Conservation (phyloP, 495 filamentous ascomycete genomes). For the Hapsidospora chrysogenum region DNA sequence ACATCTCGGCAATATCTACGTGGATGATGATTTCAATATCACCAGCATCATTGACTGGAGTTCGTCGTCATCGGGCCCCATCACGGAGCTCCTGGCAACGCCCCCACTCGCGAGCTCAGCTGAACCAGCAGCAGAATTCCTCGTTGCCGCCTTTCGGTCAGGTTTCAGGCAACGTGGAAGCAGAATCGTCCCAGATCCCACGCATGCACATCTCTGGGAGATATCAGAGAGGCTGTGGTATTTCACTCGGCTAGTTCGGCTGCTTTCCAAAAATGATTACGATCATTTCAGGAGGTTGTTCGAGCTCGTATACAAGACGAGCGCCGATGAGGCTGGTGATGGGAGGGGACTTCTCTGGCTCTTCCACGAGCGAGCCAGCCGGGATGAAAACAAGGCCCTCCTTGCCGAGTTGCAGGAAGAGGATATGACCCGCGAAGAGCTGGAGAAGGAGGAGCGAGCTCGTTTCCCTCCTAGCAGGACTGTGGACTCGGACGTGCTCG, state of each 20-base stretch:
- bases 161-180: neutral
- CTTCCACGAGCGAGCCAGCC: neutral
- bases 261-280: slow-evolving; percentile 1
- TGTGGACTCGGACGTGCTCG: neutral
- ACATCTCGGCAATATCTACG: slow-evolving; percentile 2
- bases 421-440: neutral
- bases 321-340: neutral
- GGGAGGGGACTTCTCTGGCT: neutral
- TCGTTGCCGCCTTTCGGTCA: slow-evolving; percentile 4
- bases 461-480: neutral
- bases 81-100: slow-evolving; percentile 1
- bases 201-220: neutral
- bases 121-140: slow-evolving; percentile 5
- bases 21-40: slow-evolving; percentile 1
- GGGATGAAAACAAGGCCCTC: neutral
- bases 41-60: slow-evolving; percentile 4
- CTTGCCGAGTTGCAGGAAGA: neutral
- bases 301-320: neutral
- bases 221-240: neutral
- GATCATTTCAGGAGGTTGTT: neutral
- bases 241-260: slow-evolving; percentile 1
- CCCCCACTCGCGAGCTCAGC: slow-evolving; percentile 3
- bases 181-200: neutral
- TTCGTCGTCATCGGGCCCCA: neutral
- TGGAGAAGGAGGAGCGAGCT: neutral